These are phyloP conservation scores for Dendrobium catenatum DNA, from an alignment of 106 monocot genomes.

Conservation along the genomic window DNA sequence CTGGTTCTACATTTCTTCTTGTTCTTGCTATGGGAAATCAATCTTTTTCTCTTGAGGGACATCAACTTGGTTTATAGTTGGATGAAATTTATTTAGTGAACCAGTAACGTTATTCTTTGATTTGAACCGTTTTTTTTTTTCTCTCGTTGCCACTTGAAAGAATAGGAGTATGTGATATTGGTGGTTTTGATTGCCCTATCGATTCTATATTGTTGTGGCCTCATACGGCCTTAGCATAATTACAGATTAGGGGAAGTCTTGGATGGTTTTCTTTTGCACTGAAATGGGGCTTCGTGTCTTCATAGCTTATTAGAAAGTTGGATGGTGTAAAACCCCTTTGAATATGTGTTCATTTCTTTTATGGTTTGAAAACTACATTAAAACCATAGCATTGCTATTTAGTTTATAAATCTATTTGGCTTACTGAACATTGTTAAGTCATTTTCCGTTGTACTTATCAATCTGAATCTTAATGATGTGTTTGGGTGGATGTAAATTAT, in stretches of 20 bases:
- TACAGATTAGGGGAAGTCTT: too few species aligned
- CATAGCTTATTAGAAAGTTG: neutral
- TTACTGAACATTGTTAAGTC: neutral
- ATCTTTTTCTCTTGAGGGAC: neutral
- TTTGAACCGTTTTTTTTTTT: neutral
- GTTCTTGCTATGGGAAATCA: too few species aligned
- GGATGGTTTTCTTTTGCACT: neutral
- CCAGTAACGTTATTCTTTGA: neutral
- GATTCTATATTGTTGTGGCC: neutral
- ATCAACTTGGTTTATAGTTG: neutral
- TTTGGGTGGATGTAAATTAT: neutral
- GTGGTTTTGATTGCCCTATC: neutral
- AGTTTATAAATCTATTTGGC: neutral
- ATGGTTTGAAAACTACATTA: neutral
- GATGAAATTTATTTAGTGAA: neutral
- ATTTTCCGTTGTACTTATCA: neutral
- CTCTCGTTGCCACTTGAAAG: neutral
- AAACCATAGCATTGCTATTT: neutral
- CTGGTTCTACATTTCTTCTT: too few species aligned
- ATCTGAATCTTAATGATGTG: neutral
- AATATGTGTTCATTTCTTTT: neutral
- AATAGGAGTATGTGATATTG: too few species aligned
- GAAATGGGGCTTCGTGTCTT: neutral
- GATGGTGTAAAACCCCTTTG: neutral
- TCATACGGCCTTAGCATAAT: neutral